Percentiles rank a stretch among this genome's conserved stretches.
phyloP scores from a whole-genome alignment of 2,329 filamentous ascomycete species.

The Fusarium keratoplasticum region DNA sequence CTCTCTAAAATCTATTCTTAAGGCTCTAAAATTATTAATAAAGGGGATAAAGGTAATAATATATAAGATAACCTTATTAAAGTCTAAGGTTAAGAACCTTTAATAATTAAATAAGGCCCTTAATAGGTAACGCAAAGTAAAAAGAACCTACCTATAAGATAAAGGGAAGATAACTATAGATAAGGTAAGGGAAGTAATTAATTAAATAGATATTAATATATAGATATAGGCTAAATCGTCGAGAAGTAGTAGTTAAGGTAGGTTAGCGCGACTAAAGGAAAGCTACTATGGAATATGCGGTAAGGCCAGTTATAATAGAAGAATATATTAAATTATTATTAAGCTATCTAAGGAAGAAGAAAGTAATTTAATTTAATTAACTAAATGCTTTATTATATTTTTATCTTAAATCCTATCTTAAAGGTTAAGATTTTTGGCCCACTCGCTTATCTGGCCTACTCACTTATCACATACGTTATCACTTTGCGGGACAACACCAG shows the following conservation, averaged over 20 bases:
- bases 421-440: neutral
- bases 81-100: neutral
- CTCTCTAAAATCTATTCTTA: neutral
- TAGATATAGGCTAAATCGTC: neutral
- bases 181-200: neutral
- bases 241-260: neutral
- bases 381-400: neutral
- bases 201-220: neutral
- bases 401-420: neutral
- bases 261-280: neutral
- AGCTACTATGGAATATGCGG: neutral
- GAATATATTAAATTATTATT: neutral
- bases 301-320: neutral
- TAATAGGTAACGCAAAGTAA: neutral
- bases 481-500: too few relatives aligned
- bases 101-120: neutral
- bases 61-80: neutral
- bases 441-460: too few relatives aligned
- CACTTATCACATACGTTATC: too few relatives aligned
- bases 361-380: constrained; percentile 1
- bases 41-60: neutral
- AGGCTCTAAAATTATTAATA: neutral
- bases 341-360: neutral
- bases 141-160: neutral
- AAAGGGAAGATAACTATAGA: neutral